phyloP scores from a whole-genome alignment of 257 asterid species.

The Solanum sejunctum region DNA sequence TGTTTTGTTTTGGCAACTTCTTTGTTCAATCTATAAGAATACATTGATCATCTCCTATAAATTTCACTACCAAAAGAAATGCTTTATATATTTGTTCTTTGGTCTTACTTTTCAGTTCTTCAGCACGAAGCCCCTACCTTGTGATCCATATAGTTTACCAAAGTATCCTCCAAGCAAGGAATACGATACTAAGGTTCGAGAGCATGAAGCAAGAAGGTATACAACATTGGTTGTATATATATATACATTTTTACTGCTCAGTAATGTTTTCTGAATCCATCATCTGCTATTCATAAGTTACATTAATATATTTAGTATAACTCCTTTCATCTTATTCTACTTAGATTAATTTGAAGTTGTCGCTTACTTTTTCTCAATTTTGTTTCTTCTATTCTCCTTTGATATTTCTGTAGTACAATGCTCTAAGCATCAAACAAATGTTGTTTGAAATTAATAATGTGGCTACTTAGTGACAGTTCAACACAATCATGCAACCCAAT shows the following conservation, averaged over 20 bases:
- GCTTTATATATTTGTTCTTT: background rate
- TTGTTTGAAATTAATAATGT: background rate
- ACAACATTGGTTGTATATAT: background rate
- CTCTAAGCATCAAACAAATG: background rate
- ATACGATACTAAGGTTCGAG: conserved; percentile 30
- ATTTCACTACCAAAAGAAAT: background rate
- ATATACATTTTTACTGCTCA: background rate
- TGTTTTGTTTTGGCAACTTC: background rate
- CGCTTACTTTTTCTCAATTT: background rate
- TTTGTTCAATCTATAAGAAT: background rate
- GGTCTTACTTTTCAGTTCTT: conserved; percentile 28
- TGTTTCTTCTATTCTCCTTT: background rate
- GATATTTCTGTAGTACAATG: background rate
- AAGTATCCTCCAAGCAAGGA: conserved; percentile 47
- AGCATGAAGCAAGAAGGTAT: conserved; percentile 39
- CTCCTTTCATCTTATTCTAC: background rate
- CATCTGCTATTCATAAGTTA: background rate
- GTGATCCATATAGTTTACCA: conserved; percentile 39
- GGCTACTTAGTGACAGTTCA: background rate
- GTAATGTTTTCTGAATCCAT: background rate
- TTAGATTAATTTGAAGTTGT: background rate
- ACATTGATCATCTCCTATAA: background rate
- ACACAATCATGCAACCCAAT: background rate
- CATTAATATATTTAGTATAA: background rate
- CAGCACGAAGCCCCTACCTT: conserved; percentile 32